Base-by-base conservation (phyloP, 2,329 filamentous ascomycete species). In the Dactylella cylindrospora region DNA sequence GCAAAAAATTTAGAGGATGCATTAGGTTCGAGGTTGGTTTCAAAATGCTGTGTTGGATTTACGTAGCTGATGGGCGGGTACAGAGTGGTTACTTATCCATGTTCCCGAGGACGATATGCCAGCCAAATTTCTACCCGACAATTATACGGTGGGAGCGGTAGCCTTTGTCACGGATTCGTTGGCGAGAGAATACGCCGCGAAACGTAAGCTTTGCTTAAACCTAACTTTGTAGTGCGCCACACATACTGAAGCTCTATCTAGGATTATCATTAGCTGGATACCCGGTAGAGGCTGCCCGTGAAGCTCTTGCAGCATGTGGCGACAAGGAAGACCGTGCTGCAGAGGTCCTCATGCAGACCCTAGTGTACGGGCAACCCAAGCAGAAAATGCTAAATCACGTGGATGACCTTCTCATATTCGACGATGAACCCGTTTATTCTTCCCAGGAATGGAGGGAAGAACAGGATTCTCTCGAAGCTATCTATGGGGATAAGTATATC, bases 91-190 rank as follows among this genome's bases (percentile, higher is more conserved):
- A 12, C 79, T 98, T 41, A 90, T 97, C 45, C 91, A 98, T 73
- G 90, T 98, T 2, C 93, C 93, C 1, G 93, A 98, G 71, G 93
- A 98, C 71, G 93, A 97, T 69, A 76, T 97, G n/a, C 93, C 93
- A 1, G 78, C 81, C 5, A 97, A 91, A 90, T 88, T 88, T 68
- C 76, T 98, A 33, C 93, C 93, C 0, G 90, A 94, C 73, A 87
- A 84, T 64, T 98, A 98, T 72, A 84, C 87, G 8, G 91, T 90
- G 22, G 93, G 93, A 17, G 84, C 85, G 36, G 84, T 98, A 66
- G 91, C 84, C 1, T 86, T 86, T 44, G 86, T 65, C 12, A 62
- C 52, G 9, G 51, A 65, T n/a, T 57, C 65, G 9, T 28, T 68
- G 8, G 55, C 57, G 4, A 52, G 62, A 17, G 65, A 68, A 17